These are phyloP conservation scores for Beauveria brongniartii DNA, from an alignment of 2,329 filamentous ascomycete species.

Conservation along the genomic window DNA sequence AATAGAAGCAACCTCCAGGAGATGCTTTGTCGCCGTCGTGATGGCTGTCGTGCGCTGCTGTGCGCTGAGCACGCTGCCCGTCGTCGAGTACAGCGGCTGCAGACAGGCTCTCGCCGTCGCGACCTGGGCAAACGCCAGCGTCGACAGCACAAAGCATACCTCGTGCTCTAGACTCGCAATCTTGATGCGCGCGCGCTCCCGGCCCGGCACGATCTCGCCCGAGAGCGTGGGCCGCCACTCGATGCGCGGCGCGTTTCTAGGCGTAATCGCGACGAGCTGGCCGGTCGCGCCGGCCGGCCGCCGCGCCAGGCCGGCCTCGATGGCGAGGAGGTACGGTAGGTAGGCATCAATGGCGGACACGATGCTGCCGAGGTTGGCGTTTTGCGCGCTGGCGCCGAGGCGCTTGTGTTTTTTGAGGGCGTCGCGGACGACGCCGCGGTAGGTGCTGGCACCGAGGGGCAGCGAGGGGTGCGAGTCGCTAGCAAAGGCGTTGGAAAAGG, in stretches of 20 bases:
- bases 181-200: slow-evolving; percentile 58
- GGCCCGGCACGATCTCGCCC: slow-evolving; percentile 53
- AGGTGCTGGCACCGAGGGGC: slow-evolving; percentile 71
- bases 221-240: slow-evolving; percentile 81
- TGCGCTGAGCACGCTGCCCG: slow-evolving; percentile 48
- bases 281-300: slow-evolving; percentile 19
- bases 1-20: slow-evolving; percentile 71
- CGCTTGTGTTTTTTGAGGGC: slow-evolving; percentile 85
- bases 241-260: slow-evolving; percentile 49
- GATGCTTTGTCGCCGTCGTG: slow-evolving; percentile 63
- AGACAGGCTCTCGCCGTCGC: slow-evolving; percentile 65
- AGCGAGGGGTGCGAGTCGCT: slow-evolving; percentile 85
- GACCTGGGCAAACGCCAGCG: slow-evolving; percentile 66
- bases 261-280: slow-evolving; percentile 60
- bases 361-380: slow-evolving; percentile 61
- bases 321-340: slow-evolving; percentile 71
- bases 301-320: slow-evolving; percentile 63
- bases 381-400: slow-evolving; percentile 62
- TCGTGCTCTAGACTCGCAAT: slow-evolving; percentile 75
- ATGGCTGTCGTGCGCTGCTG: slow-evolving; percentile 65
- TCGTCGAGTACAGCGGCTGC: slow-evolving; percentile 62
- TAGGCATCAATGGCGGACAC: slow-evolving; percentile 66
- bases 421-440: slow-evolving; percentile 75
- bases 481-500: slow-evolving; percentile 68
- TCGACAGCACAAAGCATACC: slow-evolving; percentile 68